Evolutionary conservation across 345 rosid species (phyloP).

Genomic region (Isatis tinctoria): DNA sequence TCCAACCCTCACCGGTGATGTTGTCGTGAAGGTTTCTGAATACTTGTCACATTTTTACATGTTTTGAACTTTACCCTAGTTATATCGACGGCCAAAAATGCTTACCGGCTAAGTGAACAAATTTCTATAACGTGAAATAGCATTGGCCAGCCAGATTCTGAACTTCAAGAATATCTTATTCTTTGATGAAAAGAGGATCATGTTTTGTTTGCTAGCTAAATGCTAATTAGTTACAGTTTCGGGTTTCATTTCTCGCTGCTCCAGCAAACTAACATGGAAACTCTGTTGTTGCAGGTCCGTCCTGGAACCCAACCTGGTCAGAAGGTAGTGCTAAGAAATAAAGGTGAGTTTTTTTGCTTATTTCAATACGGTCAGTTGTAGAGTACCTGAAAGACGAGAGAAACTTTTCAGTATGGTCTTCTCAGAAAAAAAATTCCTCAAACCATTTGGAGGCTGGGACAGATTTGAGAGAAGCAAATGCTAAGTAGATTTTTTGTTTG

Average conservation of each 20-base stretch:
- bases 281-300: slow-evolving; percentile 57
- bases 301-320: slow-evolving; percentile 99
- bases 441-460: neutral
- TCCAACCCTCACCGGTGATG: slow-evolving; percentile 97
- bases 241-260: neutral
- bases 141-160: neutral
- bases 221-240: neutral
- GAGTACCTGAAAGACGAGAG: neutral
- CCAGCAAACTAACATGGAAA: slow-evolving; percentile 2
- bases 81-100: neutral
- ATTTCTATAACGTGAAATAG: neutral
- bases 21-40: slow-evolving; percentile 80
- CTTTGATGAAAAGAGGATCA: neutral
- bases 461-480: slow-evolving; percentile 1
- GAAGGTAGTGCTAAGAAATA: slow-evolving; percentile 91
- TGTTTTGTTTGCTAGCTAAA: neutral
- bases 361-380: neutral
- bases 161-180: neutral
- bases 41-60: neutral
- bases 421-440: neutral
- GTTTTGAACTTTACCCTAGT: neutral
- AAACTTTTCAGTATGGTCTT: neutral
- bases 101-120: neutral
- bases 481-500: neutral
- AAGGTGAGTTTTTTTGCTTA: slow-evolving; percentile 50